Base-by-base conservation (phyloP, 1,139 yeast species). In the Taiozyma sp. region DNA sequence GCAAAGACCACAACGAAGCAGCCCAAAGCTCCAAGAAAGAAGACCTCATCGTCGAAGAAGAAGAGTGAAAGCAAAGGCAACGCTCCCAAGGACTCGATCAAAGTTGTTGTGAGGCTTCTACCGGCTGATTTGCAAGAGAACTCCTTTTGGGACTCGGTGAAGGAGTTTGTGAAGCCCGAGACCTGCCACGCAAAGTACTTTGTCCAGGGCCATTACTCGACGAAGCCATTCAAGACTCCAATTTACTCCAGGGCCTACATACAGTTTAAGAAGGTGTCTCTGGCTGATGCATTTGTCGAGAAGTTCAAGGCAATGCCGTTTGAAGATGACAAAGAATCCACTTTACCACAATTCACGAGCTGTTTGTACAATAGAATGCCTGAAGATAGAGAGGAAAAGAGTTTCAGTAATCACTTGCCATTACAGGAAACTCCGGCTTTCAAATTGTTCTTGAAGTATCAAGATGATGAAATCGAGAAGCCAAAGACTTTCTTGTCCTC, bases 231-330 rank as follows among this genome's bases (percentile, higher is more conserved):
- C 48, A 65, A 63, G 45, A 43, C 48, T 12, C 67, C 67, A 4
- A 47, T 45, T 2, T 61, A 56, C 44, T 62, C 67, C 3, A 47
- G 66, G 38, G 65, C 65, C 1, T 65, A 65, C 44, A 46, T 64
- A 16, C 13, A 22, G 4, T 64, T 65, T 51, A 58, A 56, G 44
- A 53, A 45, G 0, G 41, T 51, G 3, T 28, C 40, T 14, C 7
- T 13, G 7, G 58, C 58, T 2, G 57, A 54, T 16, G 41, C 46
- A 13, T 62, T 62, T 40, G 54, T 54, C 8, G 43, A 46, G 4
- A 34, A 41, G 1, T 55, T 52, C 43, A 50, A 44, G 13, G 32
- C 45, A 2, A 24, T 32, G 1, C 47, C 54, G 1, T 57, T 62
- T 34, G 60, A 59, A 43, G 65, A 62, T 47, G 60, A 58, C 19